Conservation (phyloP, 2,329 filamentous ascomycete genomes). For the Aureobasidium sp. region DNA sequence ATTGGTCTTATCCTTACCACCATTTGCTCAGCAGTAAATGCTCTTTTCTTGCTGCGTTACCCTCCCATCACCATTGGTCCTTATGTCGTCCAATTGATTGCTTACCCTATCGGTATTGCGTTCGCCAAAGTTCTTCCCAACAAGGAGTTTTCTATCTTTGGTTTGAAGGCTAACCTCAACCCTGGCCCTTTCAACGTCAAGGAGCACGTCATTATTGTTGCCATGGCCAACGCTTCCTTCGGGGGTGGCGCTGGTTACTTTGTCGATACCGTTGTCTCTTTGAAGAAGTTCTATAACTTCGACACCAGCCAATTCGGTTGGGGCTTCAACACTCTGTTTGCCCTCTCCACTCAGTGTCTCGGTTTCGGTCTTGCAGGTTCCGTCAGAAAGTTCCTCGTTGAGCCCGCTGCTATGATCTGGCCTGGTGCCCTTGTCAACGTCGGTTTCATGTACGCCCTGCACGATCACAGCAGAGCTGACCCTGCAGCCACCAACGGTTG, state of each 20-base stretch:
- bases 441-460: conserved; percentile 68
- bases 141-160: conserved; percentile 53
- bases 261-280: conserved; percentile 23
- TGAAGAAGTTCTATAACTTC: conserved; percentile 70
- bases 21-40: conserved; percentile 55
- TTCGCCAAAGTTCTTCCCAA: conserved; percentile 44
- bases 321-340: conserved; percentile 75
- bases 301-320: conserved; percentile 53
- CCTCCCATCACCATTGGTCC: conserved; percentile 83
- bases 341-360: conserved; percentile 76
- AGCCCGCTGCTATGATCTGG: conserved; percentile 87
- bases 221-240: conserved; percentile 47
- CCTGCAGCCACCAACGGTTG: conserved; percentile 62
- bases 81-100: conserved; percentile 76
- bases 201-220: conserved; percentile 25
- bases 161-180: conserved; percentile 45
- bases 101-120: conserved; percentile 71
- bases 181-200: conserved; percentile 44
- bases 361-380: conserved; percentile 82
- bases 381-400: conserved; percentile 71
- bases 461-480: conserved; percentile 63
- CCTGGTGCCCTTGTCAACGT: conserved; percentile 80
- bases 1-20: conserved; percentile 57
- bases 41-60: conserved; percentile 85
- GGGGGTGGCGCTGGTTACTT: conserved; percentile 31